Evolutionary conservation across 257 asterid genomes (phyloP).

Genomic region (Parsonsia alboflavescens): DNA sequence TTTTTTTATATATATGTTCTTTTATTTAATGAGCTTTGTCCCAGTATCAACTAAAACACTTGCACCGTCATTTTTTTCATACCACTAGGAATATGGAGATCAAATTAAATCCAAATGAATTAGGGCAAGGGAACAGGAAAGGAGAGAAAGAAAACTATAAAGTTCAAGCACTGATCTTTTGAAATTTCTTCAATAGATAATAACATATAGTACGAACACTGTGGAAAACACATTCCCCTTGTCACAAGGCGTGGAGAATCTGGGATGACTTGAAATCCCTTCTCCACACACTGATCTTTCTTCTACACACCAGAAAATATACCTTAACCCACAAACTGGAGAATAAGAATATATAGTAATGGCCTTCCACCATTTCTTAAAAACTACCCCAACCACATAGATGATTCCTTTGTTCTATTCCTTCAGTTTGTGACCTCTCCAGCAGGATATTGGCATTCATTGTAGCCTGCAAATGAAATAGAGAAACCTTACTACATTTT

Average conservation of each 20-base stretch:
- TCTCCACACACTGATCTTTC: not conserved
- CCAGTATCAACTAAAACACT: no score
- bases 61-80: no score
- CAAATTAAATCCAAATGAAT: not conserved
- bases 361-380: not conserved
- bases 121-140: not conserved
- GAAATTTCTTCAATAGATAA: not conserved
- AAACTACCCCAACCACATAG: constrained; percentile 6
- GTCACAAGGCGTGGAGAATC: not conserved
- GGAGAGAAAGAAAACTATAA: not conserved
- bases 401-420: constrained; percentile 11
- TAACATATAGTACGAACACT: not conserved
- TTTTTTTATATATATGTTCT: no score
- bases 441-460: constrained; percentile 41
- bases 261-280: not conserved
- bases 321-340: not conserved
- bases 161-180: not conserved
- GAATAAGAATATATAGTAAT: constrained; percentile 4
- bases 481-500: not conserved
- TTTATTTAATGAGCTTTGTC: no score
- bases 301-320: not conserved
- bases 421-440: constrained; percentile 23
- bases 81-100: no score
- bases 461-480: constrained; percentile 34
- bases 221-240: not conserved